Conservation (phyloP, 768 basidiomycete genomes). For the Tylopilus felleus region DNA sequence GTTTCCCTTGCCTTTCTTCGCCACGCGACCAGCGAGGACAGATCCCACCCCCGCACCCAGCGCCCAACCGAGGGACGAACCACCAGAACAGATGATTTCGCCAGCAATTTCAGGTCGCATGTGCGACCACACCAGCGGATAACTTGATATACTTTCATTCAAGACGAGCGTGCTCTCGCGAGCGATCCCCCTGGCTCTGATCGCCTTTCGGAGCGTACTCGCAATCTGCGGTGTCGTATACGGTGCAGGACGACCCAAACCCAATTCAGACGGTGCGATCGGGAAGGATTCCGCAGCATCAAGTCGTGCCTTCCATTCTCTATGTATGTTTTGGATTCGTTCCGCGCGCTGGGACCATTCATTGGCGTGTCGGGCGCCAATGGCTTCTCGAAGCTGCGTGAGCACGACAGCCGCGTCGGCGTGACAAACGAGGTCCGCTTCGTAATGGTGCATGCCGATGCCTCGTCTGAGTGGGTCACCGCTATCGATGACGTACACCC, state of each 20-base stretch:
- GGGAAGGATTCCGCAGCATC: conserved; percentile 33
- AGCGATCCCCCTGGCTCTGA: conserved; percentile 35
- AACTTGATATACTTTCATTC: conserved; percentile 65
- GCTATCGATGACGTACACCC: conserved; percentile 13
- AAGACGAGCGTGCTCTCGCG: conserved; percentile 45
- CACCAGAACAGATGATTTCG: conserved; percentile 53
- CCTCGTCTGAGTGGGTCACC: conserved; percentile 57
- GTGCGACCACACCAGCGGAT: conserved; percentile 53
- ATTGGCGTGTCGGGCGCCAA: conserved; percentile 11
- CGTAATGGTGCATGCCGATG: conserved; percentile 47
- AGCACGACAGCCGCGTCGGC: conserved; percentile 55
- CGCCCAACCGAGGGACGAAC: conserved; percentile 66
- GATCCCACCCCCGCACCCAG: conserved; percentile 64
- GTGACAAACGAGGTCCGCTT: conserved; percentile 55
- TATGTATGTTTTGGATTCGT: conserved; percentile 20
- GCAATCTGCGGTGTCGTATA: conserved; percentile 49
- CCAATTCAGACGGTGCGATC: conserved; percentile 7
- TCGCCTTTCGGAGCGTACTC: conserved; percentile 41
- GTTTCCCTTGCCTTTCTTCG: conserved; percentile 16
- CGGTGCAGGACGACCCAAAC: conserved; percentile 9
- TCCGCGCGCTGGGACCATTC: conserved; percentile 14
- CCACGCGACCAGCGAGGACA: conserved; percentile 39
- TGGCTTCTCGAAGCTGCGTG: conserved; percentile 39
- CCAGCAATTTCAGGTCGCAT: conserved; percentile 51
- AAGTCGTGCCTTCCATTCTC: conserved; percentile 25